phyloP scores from a whole-genome alignment of 2,329 filamentous ascomycete species.

The Aspergillus brasiliensis region DNA sequence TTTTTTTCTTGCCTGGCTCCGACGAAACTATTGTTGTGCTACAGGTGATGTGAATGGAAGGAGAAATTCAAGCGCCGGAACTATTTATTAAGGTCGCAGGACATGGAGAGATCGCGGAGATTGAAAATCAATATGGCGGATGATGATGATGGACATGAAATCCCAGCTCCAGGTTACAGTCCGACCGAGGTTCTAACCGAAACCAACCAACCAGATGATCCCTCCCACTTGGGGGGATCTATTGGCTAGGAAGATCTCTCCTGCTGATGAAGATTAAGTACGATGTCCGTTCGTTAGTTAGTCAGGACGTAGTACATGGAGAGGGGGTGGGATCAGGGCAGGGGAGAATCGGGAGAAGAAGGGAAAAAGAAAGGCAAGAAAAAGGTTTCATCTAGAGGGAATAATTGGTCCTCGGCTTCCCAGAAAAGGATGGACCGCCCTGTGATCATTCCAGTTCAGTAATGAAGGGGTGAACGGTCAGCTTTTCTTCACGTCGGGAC shows the following conservation, averaged over 20 bases:
- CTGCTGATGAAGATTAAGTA: constrained; percentile 8
- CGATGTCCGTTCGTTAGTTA: neutral
- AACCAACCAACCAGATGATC: constrained; percentile 19
- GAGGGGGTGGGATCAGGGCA: neutral
- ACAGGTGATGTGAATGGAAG: neutral
- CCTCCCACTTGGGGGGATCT: neutral
- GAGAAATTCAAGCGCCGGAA: neutral
- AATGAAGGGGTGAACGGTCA: constrained; percentile 22
- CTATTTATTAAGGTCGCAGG: neutral
- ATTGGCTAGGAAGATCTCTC: constrained; percentile 13
- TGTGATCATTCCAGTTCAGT: constrained; percentile 22
- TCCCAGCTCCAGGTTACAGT: constrained; percentile 17
- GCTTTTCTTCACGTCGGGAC: neutral
- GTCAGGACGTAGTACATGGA: too few relatives aligned
- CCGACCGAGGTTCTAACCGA: constrained; percentile 19
- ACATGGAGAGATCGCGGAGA: neutral
- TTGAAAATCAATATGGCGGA: neutral
- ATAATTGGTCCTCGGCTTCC: constrained; percentile 19
- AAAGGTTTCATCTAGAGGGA: constrained; percentile 7
- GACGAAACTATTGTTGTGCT: neutral
- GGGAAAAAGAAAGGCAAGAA: constrained; percentile 5
- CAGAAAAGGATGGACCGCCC: constrained; percentile 13
- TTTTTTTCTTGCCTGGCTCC: neutral
- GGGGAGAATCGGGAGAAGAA: constrained; percentile 4
- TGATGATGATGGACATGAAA: constrained; percentile 8